Evolutionary conservation across 2,329 filamentous ascomycete genomes (phyloP), one percentile per base, ranked within the genome.

Genomic region (Thelonectria olida): DNA sequence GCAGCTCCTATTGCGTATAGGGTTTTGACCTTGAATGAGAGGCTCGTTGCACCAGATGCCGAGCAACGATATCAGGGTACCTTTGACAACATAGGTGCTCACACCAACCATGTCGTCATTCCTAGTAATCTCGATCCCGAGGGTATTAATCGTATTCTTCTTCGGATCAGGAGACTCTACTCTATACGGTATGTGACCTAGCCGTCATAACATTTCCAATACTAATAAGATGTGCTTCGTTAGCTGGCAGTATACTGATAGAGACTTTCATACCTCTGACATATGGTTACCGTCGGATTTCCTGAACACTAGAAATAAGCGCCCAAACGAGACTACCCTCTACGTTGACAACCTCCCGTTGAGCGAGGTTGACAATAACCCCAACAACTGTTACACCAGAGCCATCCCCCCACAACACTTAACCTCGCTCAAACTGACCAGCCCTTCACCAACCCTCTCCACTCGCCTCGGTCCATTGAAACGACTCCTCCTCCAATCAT

Each of bases 1-100:
- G 75, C 77, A 38, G 80, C 76, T 10, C 82, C 82, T 0, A 76
- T 83, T 20, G 68, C 73, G 38, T 84, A 82, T 66, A 74, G 74
- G 28, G 72, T 68, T 8, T 55, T 84, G 20, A 67, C 67, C 2
- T 65, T 84, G 19, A 82, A 78, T 51, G 69, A 75, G 41, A 59
- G 64, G 36, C 75, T 83, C 12, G 72, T 81, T 48, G 69, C 71
- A 10, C 69, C 70, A 7, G 68, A 74, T 50, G 74, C 76, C n/a
- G 73, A 76, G 39, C 64, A 58, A 13, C 64, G 64, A 9, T 76
- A 77, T 51, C 74, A 78, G 4, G 57, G 69, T 4, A 72, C 75
- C 7, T 66, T 80, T 20, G 64, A 71, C 25, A 72, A 80, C 55
- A 73, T 83, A 7, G 75, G 72, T 22, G 54, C 66, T 39, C 70